These are phyloP conservation scores for Moesziomyces aphidis DNA, from an alignment of 1,284 basidiomycete genomes.

Conservation along the genomic window DNA sequence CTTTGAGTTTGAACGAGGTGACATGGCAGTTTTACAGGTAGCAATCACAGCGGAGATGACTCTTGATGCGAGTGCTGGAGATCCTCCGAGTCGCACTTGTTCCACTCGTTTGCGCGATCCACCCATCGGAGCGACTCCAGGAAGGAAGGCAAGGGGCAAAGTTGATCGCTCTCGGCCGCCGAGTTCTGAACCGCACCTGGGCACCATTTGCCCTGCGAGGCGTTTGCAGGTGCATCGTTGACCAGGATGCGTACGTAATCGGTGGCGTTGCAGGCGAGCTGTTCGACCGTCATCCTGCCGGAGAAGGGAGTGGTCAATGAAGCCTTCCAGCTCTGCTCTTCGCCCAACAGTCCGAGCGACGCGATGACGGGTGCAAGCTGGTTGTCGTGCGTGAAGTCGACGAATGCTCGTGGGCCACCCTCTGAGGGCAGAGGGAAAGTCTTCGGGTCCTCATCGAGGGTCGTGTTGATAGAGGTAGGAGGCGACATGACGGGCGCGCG, in stretches of 20 bases:
- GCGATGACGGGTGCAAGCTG: slow-evolving; percentile 47
- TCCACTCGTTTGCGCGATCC: slow-evolving; percentile 31
- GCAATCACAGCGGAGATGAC: neutral
- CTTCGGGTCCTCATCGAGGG: slow-evolving; percentile 14
- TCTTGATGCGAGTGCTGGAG: neutral
- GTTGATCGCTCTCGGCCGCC: neutral
- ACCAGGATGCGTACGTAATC: slow-evolving; percentile 32
- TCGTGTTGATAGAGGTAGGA: slow-evolving; percentile 48
- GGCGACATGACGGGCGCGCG: slow-evolving; percentile 27
- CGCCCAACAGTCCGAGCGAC: slow-evolving; percentile 19
- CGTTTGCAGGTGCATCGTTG: slow-evolving; percentile 21
- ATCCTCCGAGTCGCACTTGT: slow-evolving; percentile 33
- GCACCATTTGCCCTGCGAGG: slow-evolving; percentile 21
- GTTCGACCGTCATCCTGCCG: slow-evolving; percentile 36
- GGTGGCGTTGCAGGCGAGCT: slow-evolving; percentile 16
- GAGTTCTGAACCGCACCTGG: neutral
- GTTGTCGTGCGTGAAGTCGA: slow-evolving; percentile 51
- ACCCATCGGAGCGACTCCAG: slow-evolving; percentile 25
- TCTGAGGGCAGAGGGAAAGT: slow-evolving; percentile 27
- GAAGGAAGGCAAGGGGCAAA: slow-evolving; percentile 34
- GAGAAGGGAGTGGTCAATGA: slow-evolving; percentile 40
- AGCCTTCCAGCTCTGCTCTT: slow-evolving; percentile 22
- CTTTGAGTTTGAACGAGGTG: too few species aligned
- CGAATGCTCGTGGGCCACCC: slow-evolving; percentile 22
- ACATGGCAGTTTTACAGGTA: neutral